Evolutionary conservation across 352 stramenopile species (phyloP), one percentile per base, ranked within the genome.

Genomic region (Phytophthora nicotianae): DNA sequence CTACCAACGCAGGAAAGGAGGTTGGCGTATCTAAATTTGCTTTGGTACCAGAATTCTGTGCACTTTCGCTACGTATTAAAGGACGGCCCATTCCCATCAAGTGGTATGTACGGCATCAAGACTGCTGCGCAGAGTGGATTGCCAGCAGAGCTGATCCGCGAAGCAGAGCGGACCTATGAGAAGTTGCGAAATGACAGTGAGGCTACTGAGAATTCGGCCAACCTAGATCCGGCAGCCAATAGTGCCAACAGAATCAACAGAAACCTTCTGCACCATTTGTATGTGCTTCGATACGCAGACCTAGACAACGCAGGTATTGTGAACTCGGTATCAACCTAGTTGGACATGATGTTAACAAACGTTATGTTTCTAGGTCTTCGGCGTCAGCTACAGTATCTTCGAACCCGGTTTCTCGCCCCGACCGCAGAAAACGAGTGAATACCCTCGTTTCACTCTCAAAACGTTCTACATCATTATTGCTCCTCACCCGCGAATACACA

Each of bases 101-200:
- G 68, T 33, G 75, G 81, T 16, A 89, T 89, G 64, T 97, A 97
- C 23, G 89, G 89, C 5, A 94, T 96, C 58, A 83, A 89, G 40
- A 89, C 86, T 20, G 89, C 89, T n/a, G 73, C 79, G 21, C 61
- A 80, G 5, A 93, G 86, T 37, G 87, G 89, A 1, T 66, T 97
- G 21, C 89, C 89, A 27, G 33, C 53, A 23, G 64, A 79, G 58
- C 63, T 93, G 10, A 83, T 94, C 19, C 43, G 74, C 51, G 76
- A 89, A 49, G 86, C 87, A 7, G 65, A 81, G 50, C 32, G 40
- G 5, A 79, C 72, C 4, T 91, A 89, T 40, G 51, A 69, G 35
- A 69, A 72, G 41, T 43, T 78, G 33, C 56, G 43, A 46, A 23
- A 20, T 33, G 50, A 70, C 29, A 61, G 61, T 35, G 59, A 86